Evolutionary conservation across 1,284 basidiomycete species (phyloP).

Genomic region (Malassezia sp.): DNA sequence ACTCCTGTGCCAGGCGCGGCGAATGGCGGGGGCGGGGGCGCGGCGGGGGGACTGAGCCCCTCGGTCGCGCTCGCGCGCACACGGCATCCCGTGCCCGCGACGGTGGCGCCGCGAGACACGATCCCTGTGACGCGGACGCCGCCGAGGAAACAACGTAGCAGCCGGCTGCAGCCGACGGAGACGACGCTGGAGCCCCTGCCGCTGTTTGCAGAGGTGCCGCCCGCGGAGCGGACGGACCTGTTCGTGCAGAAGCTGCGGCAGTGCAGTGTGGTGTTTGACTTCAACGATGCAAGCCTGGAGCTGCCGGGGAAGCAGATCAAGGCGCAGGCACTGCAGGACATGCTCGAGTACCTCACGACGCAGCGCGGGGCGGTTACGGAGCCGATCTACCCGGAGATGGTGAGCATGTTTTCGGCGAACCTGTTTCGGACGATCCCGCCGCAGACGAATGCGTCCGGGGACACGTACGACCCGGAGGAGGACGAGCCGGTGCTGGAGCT

Average conservation of each 20-base stretch:
- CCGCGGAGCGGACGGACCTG: conserved; percentile 73
- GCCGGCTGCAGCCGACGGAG: conserved; percentile 84
- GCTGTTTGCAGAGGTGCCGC: conserved; percentile 84
- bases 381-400: conserved; percentile 94
- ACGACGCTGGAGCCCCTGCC: conserved; percentile 90
- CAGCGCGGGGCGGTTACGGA: conserved; percentile 95
- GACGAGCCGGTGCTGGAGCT: conserved; percentile 97
- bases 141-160: conserved; percentile 43
- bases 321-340: conserved; percentile 90
- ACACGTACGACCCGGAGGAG: conserved; percentile 98
- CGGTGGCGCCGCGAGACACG: conserved; percentile 34
- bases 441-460: conserved; percentile 91
- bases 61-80: conserved; percentile 17
- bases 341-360: conserved; percentile 97
- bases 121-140: conserved; percentile 44
- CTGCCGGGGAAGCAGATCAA: conserved; percentile 97
- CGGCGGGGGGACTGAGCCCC: too few species aligned
- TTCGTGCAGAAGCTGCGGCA: conserved; percentile 93
- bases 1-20: too few species aligned
- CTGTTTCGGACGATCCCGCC: conserved; percentile 99
- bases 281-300: conserved; percentile 92
- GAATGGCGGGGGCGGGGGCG: conserved; percentile 3
- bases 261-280: conserved; percentile 94
- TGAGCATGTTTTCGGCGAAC: conserved; percentile 81
- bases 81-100: conserved; percentile 19